Evolutionary conservation across 768 basidiomycete species (phyloP), one percentile per base, ranked within the genome.

Genomic region (Leccinum ochraceum): DNA sequence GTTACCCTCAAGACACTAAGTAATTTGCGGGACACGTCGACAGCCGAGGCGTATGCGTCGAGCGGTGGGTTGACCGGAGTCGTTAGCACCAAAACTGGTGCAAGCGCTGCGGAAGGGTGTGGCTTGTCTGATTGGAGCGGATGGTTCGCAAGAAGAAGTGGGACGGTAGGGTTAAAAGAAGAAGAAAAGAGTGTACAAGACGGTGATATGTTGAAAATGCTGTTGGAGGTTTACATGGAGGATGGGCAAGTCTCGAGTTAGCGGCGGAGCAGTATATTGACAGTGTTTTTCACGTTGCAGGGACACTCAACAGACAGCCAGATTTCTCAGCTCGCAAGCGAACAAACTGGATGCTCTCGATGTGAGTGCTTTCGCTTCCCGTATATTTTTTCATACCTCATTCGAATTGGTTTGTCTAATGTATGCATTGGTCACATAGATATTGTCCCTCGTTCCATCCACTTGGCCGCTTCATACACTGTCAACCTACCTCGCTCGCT

Each of bases 11-110:
- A 82, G 7, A 78, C 82, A 1, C 83, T 98, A 7, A 80, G 85
- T 60, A 81, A 83, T 39, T 75, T 97, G 10, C 81, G 82, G 54
- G 95, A 98, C 70, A 78, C 83, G 0, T 76, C 83, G 0, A 90
- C 92, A 3, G 92, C 94, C 0, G 93, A 96, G 69, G 82, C 87
- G 5, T 97, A 95, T 73, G 96, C 95, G 67, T 83, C 88, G 1
- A 83, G 89, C 34, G 87, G 86, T 17, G 93, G 95, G 5, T 83
- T 85, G 44, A 54, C 44, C 1, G 71, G 71, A 22, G 82, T 96
- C 22, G 76, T 97, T 87, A 42, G 85, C 81, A 24, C 81, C 79
- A 67, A 83, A 78, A 20, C 69, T 66, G 53, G 77, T 75, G 13
- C 74, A 86, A 66, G 83, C 80, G 66, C 76, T 75, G 49, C 90